phyloP scores from a whole-genome alignment of 169 alveolate species.

The Ichthyophthirius multifiliis region DNA sequence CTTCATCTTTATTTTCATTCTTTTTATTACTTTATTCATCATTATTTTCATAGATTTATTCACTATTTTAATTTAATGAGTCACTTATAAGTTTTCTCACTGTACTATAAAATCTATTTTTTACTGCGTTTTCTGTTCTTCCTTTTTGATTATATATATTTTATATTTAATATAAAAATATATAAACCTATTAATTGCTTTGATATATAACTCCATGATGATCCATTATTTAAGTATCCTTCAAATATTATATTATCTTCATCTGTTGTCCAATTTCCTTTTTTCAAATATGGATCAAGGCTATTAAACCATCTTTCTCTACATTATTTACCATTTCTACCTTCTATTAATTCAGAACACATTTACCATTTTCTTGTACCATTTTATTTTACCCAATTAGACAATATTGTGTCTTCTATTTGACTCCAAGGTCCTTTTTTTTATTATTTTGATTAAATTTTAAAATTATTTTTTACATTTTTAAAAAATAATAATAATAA shows the following conservation, averaged over 20 bases:
- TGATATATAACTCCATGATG: constrained; percentile 47
- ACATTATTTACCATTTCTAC: constrained; percentile 84
- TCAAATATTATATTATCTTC: constrained; percentile 38
- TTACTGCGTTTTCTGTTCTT: constrained; percentile 76
- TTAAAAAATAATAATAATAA: too few relatives aligned
- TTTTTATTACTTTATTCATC: too few relatives aligned
- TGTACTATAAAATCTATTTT: too few relatives aligned
- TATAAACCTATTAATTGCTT: too few relatives aligned
- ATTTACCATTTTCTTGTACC: constrained; percentile 54
- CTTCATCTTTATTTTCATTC: too few relatives aligned
- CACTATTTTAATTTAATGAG: too few relatives aligned
- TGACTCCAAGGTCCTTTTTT: constrained; percentile 60
- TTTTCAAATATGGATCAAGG: constrained; percentile 75
- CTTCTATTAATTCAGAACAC: constrained; percentile 48
- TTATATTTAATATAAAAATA: constrained; percentile 20
- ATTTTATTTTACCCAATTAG: constrained; percentile 41
- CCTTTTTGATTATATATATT: constrained; percentile 54
- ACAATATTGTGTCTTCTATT: constrained; percentile 54
- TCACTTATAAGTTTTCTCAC: too few relatives aligned
- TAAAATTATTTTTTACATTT: too few relatives aligned
- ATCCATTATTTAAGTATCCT: constrained; percentile 65
- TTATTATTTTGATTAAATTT: too few relatives aligned
- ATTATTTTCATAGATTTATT: too few relatives aligned
- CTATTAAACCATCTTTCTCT: constrained; percentile 89
- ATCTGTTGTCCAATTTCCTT: constrained; percentile 76